These are phyloP conservation scores for Gamarada debralockiae DNA, from an alignment of 495 filamentous ascomycete species.

Conservation along the genomic window DNA sequence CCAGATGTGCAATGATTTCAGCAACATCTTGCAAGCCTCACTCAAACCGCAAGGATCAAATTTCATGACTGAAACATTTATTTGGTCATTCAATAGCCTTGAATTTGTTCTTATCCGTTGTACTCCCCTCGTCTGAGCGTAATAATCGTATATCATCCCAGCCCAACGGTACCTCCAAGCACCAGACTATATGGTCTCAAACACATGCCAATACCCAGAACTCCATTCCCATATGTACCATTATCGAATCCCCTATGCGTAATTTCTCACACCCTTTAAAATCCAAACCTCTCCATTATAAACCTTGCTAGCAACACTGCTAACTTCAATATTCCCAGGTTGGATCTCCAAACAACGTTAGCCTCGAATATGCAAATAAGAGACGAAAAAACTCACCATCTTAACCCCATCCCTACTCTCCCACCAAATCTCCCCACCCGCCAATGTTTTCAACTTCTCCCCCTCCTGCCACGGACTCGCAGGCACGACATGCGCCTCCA, in stretches of 20 bases:
- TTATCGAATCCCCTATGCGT: conserved; percentile 26
- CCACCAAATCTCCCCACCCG: conserved; percentile 78
- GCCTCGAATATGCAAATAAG: not conserved
- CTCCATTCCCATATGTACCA: no score
- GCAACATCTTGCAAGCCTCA: no score
- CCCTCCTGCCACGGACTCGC: conserved; percentile 76
- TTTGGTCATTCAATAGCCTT: no score
- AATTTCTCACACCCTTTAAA: conserved; percentile 63
- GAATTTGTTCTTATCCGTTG: no score
- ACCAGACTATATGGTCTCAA: not conserved
- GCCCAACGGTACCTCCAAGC: not conserved
- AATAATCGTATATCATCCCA: no score
- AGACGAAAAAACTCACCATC: conserved; percentile 45
- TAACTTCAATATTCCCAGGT: conserved; percentile 73
- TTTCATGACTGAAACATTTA: no score
- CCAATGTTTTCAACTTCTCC: conserved; percentile 65
- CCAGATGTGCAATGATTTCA: no score
- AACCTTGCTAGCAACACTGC: conserved; percentile 64
- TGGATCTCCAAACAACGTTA: conserved; percentile 55
- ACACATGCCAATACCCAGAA: no score
- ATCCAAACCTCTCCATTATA: conserved; percentile 87
- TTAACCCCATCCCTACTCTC: conserved; percentile 68
- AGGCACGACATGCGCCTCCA: conserved; percentile 80
- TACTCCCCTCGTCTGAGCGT: no score
- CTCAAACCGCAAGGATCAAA: no score